phyloP scores from a whole-genome alignment of 1,284 basidiomycete species.

The Moesziomyces aphidis region DNA sequence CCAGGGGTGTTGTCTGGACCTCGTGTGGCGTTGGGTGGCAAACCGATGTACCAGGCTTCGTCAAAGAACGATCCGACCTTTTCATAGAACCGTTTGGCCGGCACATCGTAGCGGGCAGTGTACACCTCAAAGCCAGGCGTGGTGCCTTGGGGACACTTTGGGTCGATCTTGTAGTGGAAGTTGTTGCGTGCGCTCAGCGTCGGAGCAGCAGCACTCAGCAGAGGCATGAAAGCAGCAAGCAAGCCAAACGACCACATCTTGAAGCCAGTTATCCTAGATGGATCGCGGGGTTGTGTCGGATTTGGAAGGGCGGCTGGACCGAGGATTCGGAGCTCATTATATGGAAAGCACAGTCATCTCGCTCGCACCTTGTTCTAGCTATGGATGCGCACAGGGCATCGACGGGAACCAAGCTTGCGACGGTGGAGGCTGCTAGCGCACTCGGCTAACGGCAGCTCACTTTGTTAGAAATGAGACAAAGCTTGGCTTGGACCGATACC shows the following conservation, averaged over 20 bases:
- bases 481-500: too few species aligned
- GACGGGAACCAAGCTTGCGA: too few species aligned
- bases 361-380: too few species aligned
- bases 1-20: slow-evolving; percentile 24
- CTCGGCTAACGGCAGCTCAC: too few species aligned
- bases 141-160: slow-evolving; percentile 24
- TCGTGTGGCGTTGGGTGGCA: slow-evolving; percentile 21
- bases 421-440: too few species aligned
- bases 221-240: slow-evolving; percentile 5
- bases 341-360: too few species aligned
- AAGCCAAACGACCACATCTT: slow-evolving; percentile 18
- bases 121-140: slow-evolving; percentile 27
- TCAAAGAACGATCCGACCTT: slow-evolving; percentile 33
- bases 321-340: too few species aligned
- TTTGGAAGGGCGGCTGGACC: too few species aligned
- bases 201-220: slow-evolving; percentile 7
- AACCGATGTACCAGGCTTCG: slow-evolving; percentile 32
- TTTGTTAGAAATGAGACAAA: too few species aligned
- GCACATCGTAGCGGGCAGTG: slow-evolving; percentile 28
- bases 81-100: slow-evolving; percentile 19
- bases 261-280: too few species aligned
- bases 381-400: too few species aligned
- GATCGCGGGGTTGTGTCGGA: too few species aligned
- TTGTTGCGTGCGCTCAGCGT: slow-evolving; percentile 5
- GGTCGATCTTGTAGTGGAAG: slow-evolving; percentile 18